Percentiles rank a stretch among this genome's conserved stretches.
Evolutionary conservation across 495 filamentous ascomycete species (phyloP).

Genomic region (Penicillium cinerascens): DNA sequence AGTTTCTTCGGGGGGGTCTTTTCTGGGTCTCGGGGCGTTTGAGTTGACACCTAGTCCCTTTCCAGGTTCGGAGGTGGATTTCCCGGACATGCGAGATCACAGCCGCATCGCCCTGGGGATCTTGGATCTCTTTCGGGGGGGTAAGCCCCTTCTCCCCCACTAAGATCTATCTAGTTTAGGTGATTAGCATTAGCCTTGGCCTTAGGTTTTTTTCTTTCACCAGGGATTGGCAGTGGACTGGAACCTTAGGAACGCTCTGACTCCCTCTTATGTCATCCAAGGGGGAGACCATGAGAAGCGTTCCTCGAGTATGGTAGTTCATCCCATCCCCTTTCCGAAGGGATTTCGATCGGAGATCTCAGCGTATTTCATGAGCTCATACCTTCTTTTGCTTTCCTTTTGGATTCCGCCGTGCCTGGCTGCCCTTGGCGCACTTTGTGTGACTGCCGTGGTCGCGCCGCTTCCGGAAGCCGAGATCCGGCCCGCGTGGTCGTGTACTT

Average conservation of each 20-base stretch:
- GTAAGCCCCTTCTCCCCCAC: background rate
- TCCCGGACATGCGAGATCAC: conserved; percentile 22
- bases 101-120: conserved; percentile 11
- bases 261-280: conserved; percentile 17
- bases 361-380: background rate
- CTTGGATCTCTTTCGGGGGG: background rate
- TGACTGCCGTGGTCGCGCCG: background rate
- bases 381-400: background rate
- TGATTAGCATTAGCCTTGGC: background rate
- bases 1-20: background rate
- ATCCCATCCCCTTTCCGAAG: background rate
- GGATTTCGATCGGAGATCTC: too few species aligned
- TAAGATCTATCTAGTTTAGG: background rate
- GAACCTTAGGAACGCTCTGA: background rate
- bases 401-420: background rate
- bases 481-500: background rate
- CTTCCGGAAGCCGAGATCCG: background rate
- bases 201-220: background rate
- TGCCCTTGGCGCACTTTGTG: background rate
- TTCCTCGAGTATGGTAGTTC: background rate
- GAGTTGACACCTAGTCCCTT: background rate
- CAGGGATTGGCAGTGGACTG: background rate
- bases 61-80: background rate
- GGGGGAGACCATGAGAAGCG: too few species aligned
- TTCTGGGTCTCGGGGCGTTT: background rate